Evolutionary conservation across 768 basidiomycete genomes (phyloP), one percentile per base, ranked within the genome.

Genomic region (Macrolepiota dolichaula): DNA sequence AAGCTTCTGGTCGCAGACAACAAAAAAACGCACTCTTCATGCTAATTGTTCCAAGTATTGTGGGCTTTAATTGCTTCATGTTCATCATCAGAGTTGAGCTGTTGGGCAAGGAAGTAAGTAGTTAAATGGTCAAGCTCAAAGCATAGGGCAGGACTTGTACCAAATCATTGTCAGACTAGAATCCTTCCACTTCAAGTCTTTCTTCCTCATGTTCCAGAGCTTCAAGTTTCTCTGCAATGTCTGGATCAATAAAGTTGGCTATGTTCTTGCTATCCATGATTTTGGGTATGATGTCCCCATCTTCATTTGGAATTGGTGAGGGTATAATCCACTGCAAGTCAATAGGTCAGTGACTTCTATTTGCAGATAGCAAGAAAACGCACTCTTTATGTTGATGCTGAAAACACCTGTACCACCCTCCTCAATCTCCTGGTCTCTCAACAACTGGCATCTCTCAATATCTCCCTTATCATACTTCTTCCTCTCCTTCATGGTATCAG

Each of bases 201-300:
- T 96, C 96, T 74, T 99, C 97, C 72, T 98, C 97, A 17, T 92
- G 86, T 75, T 99, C 96, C 60, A 99, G 86, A 13, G 94, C 96
- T 69, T 98, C 96, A 50, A 99, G 87, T 76, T 95, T 96, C 75
- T 96, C 96, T 22, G 86, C 88, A 63, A 99, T 98, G 70, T 99
- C 97, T 22, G 94, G 91, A 74, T 98, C 96, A 73, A 98, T 92
- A 64, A 99, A 99, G 79, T 99, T 97, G 22, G 96, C 96, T 56
- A 98, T 77, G 77, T 99, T 99, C 84, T 98, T 98, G 77, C 97
- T 96, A 66, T 98, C 87, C 88, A 94, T 87, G 69, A 99, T 92
- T 73, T 99, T 96, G 19, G 97, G 97, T 17, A 98, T 90, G 65
- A 85, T 81, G 70, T 99, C 97, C 77, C 86, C 80, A 78, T 97